Percentiles rank a stretch among this genome's conserved stretches.
phyloP scores from a whole-genome alignment of 257 asterid genomes.

The Nicotiana obtusifolia region DNA sequence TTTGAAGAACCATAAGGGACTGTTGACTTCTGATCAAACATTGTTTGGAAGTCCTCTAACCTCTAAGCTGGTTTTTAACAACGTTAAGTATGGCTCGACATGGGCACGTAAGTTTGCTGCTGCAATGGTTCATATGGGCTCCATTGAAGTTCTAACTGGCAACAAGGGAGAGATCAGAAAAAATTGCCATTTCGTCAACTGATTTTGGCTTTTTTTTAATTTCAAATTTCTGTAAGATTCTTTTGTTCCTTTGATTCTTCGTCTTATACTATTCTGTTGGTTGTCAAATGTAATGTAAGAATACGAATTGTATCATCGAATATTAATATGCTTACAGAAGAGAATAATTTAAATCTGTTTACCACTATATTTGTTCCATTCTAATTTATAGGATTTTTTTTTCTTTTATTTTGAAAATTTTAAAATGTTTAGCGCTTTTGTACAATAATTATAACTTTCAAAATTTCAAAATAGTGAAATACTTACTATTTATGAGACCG shows the following conservation, averaged over 20 bases:
- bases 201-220: background rate
- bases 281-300: background rate
- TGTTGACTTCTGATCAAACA: conserved; percentile 38
- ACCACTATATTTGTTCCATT: no score
- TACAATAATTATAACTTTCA: no score
- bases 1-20: conserved; percentile 22
- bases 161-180: conserved; percentile 40
- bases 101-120: conserved; percentile 33
- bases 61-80: conserved; percentile 23
- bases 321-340: background rate
- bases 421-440: no score
- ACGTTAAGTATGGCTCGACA: conserved; percentile 15
- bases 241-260: background rate
- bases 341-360: no score
- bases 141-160: conserved; percentile 34
- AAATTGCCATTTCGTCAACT: conserved; percentile 36
- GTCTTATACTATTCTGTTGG: background rate
- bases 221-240: background rate
- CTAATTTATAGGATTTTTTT: no score
- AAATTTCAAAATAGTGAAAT: no score
- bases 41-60: conserved; percentile 28
- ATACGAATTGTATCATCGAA: no score
- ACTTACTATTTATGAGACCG: no score
- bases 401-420: no score
- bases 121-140: conserved; percentile 46